Evolutionary conservation across 805 yeast genomes (phyloP).

Genomic region (Wickerhamiella spandovensis): DNA sequence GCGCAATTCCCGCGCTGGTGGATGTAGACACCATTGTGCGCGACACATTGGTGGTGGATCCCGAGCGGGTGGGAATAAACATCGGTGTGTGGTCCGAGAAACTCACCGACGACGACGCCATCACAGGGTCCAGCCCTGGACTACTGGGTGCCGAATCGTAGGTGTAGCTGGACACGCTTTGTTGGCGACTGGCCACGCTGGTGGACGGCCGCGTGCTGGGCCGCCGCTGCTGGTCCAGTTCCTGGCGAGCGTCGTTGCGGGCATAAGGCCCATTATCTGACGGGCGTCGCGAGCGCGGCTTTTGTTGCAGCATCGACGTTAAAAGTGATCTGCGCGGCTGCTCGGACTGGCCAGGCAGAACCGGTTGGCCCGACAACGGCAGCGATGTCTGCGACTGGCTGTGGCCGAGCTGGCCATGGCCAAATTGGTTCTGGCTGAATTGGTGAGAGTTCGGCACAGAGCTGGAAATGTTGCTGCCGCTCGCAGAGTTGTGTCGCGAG

Average conservation of each 20-base stretch:
- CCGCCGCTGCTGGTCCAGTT: not conserved
- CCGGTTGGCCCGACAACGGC: not conserved
- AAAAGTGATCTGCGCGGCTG: conserved; percentile 20
- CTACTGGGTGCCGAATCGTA: not conserved
- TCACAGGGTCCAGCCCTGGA: conserved; percentile 4
- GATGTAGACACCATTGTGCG: conserved; percentile 3
- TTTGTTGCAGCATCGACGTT: conserved; percentile 21
- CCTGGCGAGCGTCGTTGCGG: conserved; percentile 8
- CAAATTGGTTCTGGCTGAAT: not conserved
- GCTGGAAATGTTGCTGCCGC: not conserved
- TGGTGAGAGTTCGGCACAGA: not conserved
- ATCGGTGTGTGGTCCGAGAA: conserved; percentile 17
- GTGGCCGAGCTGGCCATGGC: too few species aligned
- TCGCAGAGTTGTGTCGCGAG: not conserved
- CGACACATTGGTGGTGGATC: conserved; percentile 4
- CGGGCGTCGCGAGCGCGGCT: conserved; percentile 4
- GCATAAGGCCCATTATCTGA: conserved; percentile 28
- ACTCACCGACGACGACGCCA: conserved; percentile 18
- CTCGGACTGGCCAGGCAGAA: not conserved
- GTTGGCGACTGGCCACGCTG: not conserved
- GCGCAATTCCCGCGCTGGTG: not conserved
- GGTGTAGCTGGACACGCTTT: not conserved
- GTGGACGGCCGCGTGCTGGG: conserved; percentile 1
- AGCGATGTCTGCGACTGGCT: not conserved
- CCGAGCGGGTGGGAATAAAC: conserved; percentile 4